Base-by-base conservation (phyloP, 352 stramenopile species). In the Globisporangium canariense region DNA sequence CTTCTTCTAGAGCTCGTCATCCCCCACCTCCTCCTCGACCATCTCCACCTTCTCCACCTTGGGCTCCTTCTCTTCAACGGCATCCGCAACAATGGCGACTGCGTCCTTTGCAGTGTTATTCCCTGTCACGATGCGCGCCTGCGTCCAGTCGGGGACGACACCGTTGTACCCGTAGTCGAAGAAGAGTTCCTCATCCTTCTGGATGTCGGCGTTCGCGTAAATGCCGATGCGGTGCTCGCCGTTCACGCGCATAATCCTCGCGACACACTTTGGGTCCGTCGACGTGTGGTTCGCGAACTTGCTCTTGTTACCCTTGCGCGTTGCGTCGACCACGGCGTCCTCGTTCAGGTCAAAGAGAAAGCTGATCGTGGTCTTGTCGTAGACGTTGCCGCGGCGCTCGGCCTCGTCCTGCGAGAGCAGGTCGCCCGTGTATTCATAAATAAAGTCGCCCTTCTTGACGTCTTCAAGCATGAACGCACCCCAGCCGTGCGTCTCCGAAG, bases 311-410 rank as follows among this genome's bases (percentile, higher is more conserved):
- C 97, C 96, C 67, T 98, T 97, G 30, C 89, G 84, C 13, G 90
- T 94, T 0, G 95, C 94, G 77, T 99, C 96, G 50, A 99, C 81
- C 51, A 97, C 88, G 7, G 77, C 85, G 64, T 98, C 95, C 58
- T 93, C 89, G 46, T 89, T 98, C 64, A 98, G 63, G 74, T 98
- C 94, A 68, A 99, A 99, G 13, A 98, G 70, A 68, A 98, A 99
- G 53, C 83, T 93, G 45, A 94, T 80, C 20, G 93, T 92, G 18
- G 79, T 80, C 69, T 89, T 90, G 67, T 98, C 91, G 74, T 98
- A 97, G 10, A 97, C 77, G 55, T 90, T 93, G 36, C 92, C 93
- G 60, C 86, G 83, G 9, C 86, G 83, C 56, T 95, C 86, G 10
- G 86, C 86, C 68, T 95, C 86, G 58, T 95, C 85, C 65, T 98